These are phyloP conservation scores for Stephania japonica DNA, from an alignment of 164 flowering plant species.

Conservation along the genomic window DNA sequence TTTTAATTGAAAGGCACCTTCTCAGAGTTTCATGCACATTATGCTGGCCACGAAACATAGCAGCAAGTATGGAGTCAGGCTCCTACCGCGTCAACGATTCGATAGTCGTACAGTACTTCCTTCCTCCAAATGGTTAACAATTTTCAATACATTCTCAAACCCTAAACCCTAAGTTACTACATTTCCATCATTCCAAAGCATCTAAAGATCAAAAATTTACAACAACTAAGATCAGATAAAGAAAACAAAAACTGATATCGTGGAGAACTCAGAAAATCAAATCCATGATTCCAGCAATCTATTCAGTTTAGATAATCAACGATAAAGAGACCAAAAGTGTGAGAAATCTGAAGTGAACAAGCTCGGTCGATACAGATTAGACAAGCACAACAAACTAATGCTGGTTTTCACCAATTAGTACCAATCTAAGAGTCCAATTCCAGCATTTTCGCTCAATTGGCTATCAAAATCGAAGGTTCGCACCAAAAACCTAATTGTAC, in stretches of 20 bases:
- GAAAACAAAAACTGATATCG: background rate
- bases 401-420: background rate
- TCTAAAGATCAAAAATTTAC: background rate
- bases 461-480: background rate
- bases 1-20: conserved; percentile 37
- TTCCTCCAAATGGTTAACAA: conserved; percentile 60
- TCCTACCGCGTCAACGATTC: conserved; percentile 82
- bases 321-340: background rate
- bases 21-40: conserved; percentile 39
- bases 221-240: background rate
- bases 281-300: background rate
- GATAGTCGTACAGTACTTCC: conserved; percentile 74
- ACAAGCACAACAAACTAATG: background rate
- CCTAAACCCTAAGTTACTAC: too few relatives aligned
- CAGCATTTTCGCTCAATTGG: background rate
- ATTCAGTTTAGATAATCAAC: too few relatives aligned
- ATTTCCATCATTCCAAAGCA: too few relatives aligned
- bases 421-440: background rate
- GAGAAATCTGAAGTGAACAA: background rate
- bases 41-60: conserved; percentile 96
- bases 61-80: conserved; percentile 95
- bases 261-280: too few relatives aligned
- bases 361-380: background rate
- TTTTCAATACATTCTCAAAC: too few relatives aligned
- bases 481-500: background rate